Conservation (phyloP, 208 protist genomes). For the Wallacemonas sp. region DNA sequence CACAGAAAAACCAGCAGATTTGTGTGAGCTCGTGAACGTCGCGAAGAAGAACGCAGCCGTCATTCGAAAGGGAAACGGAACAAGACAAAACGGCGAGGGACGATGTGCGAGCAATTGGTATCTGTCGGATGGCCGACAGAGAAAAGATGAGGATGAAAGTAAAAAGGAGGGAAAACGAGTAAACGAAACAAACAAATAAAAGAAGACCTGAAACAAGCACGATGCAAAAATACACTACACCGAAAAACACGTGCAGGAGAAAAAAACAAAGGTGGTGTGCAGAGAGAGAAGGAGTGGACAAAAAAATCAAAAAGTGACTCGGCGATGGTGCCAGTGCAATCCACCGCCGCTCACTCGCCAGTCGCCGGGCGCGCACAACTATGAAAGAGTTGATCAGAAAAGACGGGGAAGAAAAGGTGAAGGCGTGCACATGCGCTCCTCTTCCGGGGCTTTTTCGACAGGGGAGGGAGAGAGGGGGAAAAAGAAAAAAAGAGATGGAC, state of each 20-base stretch:
- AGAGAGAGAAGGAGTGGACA: too few species aligned
- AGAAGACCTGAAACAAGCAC: background rate
- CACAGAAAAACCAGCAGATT: too few species aligned
- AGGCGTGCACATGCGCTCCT: background rate
- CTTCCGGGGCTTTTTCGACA: background rate
- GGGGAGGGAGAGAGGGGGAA: background rate
- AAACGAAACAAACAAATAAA: slow-evolving; percentile 6
- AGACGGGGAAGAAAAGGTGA: background rate
- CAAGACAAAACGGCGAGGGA: background rate
- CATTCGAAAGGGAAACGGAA: background rate
- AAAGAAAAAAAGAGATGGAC: too few species aligned
- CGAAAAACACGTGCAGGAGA: background rate
- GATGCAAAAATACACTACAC: background rate
- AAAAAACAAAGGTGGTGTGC: background rate
- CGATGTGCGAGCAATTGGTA: background rate
- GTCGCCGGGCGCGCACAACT: background rate
- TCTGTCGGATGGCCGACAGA: too few species aligned
- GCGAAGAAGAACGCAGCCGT: too few species aligned
- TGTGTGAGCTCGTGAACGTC: too few species aligned
- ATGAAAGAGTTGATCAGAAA: background rate
- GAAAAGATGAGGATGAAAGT: background rate
- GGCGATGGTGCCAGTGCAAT: too few species aligned
- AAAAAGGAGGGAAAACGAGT: background rate
- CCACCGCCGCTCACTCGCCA: too few species aligned
- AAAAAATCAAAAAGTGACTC: too few species aligned